Evolutionary conservation across 352 stramenopile genomes (phyloP), one percentile per base, ranked within the genome.

Genomic region (Elongisporangium anandrum): DNA sequence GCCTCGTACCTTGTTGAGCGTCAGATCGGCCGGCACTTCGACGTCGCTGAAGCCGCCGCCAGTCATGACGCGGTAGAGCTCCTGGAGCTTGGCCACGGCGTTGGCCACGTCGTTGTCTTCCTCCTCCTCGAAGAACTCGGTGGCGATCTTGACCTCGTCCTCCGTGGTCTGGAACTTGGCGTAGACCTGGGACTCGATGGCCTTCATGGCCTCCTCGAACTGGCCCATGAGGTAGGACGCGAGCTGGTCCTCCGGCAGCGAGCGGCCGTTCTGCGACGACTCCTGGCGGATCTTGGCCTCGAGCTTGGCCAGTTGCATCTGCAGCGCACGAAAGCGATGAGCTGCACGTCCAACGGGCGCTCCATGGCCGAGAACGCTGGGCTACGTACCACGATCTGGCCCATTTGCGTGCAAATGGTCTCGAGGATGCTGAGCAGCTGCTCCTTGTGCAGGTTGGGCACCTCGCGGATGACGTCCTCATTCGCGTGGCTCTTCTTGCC

Each of bases 121-220:
- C 51, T 92, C 79, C 59, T 92, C 85, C 59, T 95, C 85, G 64
- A 90, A 95, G 75, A 92, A 95, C 75, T 95, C 86, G 47, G 84
- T 92, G 15, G 86, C 82, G 49, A 90, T 58, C 72, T 90, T 91
- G 38, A 95, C 86, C 54, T 95, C 84, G 57, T 93, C 84, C 68
- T 95, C 86, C 19, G 84, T 94, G 50, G 85, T 94, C 73, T 93
- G 84, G 72, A 91, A 91, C 70, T 95, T 94, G 68, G 79, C 80
- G 64, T 95, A 95, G 56, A 93, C 82, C 70, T 95, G 86, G 61
- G 79, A 80, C 69, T 95, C 86, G 56, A 95, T 94, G 21, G 81
- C 85, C 70, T 94, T 95, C 86, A 95, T 95, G 64, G 84, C 85
- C 63, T 95, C 84, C 54, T 95, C 86, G 54, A 95, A 95, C 65